A percentile compares a stretch with the other conserved stretches of the same genome.
These are phyloP conservation scores for Nothophaeocryptopus gaeumannii DNA, from an alignment of 2,329 filamentous ascomycete genomes.

Conservation along the genomic window DNA sequence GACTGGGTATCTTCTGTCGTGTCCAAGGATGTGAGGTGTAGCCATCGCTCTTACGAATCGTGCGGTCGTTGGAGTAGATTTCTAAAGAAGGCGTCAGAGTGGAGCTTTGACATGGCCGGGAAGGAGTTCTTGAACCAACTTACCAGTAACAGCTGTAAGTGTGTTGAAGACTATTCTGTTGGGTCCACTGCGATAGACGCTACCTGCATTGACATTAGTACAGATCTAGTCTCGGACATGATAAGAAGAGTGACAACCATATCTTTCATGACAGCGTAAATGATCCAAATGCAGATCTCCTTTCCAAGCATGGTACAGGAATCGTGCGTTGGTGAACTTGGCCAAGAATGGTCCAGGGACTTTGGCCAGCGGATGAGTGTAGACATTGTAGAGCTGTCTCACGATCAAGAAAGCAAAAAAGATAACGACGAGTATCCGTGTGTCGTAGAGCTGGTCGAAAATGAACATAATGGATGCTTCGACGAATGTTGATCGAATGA, in stretches of 20 bases:
- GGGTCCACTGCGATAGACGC: background rate
- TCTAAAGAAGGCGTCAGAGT: no score
- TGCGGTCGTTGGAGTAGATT: no score
- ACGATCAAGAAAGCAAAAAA: no score
- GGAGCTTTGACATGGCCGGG: no score
- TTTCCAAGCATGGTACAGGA: slow-evolving; percentile 1
- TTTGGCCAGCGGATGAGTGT: background rate
- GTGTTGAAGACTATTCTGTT: background rate
- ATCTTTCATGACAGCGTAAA: background rate
- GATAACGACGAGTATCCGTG: no score
- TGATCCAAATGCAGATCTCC: background rate
- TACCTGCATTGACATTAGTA: background rate
- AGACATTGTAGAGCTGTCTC: background rate
- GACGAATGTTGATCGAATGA: no score
- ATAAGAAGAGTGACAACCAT: background rate
- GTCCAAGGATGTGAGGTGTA: no score
- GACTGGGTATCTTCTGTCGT: no score
- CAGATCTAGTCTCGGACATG: background rate
- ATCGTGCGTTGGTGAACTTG: background rate
- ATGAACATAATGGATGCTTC: no score
- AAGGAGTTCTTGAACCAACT: no score
- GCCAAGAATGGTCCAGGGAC: background rate
- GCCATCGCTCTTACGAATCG: no score
- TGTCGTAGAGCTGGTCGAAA: no score
- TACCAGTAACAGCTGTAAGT: background rate